These are phyloP conservation scores for Wickerhamomyces mucosus DNA, from an alignment of 805 yeast species.

Conservation along the genomic window DNA sequence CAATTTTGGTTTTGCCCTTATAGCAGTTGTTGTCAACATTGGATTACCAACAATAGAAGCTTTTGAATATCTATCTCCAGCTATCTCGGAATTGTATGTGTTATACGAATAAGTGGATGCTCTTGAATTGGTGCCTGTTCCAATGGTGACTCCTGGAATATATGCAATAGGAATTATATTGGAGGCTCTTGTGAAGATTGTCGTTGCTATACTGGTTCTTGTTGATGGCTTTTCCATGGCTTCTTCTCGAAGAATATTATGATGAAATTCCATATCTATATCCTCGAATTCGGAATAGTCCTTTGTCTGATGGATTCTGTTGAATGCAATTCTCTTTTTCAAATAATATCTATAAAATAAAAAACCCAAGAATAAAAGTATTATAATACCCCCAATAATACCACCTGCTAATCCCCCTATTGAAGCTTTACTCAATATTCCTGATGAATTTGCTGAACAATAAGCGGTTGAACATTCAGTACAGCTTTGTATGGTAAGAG, in stretches of 20 bases:
- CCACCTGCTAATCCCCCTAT: constrained; percentile 68
- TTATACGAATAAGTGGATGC: constrained; percentile 20
- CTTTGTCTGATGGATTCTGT: constrained; percentile 18
- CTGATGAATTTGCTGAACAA: constrained; percentile 25
- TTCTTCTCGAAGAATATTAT: constrained; percentile 14
- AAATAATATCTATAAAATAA: constrained; percentile 35
- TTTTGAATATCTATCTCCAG: constrained; percentile 29
- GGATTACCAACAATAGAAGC: constrained; percentile 35
- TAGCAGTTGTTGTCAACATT: constrained; percentile 51
- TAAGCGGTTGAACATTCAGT: constrained; percentile 42
- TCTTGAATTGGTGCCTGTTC: constrained; percentile 25
- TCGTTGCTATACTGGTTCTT: constrained; percentile 38
- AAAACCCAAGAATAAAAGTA: constrained; percentile 30
- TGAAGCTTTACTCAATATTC: constrained; percentile 9
- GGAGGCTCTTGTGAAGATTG: constrained; percentile 70
- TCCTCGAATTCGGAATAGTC: constrained; percentile 20
- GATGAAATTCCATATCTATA: constrained; percentile 20
- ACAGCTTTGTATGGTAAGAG: constrained; percentile 47
- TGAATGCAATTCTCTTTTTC: constrained; percentile 23
- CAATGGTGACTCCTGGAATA: constrained; percentile 83
- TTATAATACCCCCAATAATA: constrained; percentile 52
- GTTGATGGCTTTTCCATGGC: constrained; percentile 20
- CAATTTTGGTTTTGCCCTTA: constrained; percentile 63
- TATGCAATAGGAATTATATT: constrained; percentile 88
- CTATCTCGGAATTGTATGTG: constrained; percentile 12